Conservation (phyloP, 345 rosid genomes). For the Aquilaria yunnanensis region DNA sequence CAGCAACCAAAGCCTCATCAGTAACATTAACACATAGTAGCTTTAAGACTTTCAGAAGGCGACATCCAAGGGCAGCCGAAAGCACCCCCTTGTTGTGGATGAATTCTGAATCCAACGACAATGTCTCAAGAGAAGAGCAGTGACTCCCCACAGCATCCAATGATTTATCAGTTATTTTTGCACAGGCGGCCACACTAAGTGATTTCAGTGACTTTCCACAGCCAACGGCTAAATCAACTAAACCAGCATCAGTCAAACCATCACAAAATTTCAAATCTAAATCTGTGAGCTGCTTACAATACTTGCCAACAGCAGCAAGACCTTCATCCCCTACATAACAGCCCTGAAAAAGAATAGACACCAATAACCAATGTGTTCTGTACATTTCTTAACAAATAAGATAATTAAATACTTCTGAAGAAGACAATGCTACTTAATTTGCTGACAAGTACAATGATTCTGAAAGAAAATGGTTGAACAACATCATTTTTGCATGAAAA, state of each 20-base stretch:
- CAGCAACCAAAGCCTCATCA: constrained; percentile 61
- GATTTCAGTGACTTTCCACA: constrained; percentile 68
- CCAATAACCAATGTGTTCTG: not conserved
- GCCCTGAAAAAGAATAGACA: constrained; percentile 42
- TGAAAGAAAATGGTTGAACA: constrained; percentile 1
- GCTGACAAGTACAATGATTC: not conserved
- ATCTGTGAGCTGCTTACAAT: constrained; percentile 65
- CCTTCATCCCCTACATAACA: constrained; percentile 89
- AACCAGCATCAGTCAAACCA: constrained; percentile 71
- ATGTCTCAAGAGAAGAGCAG: constrained; percentile 56
- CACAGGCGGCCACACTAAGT: constrained; percentile 82
- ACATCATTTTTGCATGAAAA: not conserved
- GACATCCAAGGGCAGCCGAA: constrained; percentile 74
- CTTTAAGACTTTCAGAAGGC: constrained; percentile 56
- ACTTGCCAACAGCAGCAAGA: constrained; percentile 61
- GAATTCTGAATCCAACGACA: constrained; percentile 78
- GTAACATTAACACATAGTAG: constrained; percentile 73
- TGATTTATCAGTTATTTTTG: constrained; percentile 63
- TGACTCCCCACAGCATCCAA: constrained; percentile 66
- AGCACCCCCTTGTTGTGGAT: constrained; percentile 65
- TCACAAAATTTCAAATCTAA: constrained; percentile 87
- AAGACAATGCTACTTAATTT: constrained; percentile 1
- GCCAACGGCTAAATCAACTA: constrained; percentile 54
- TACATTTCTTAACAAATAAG: not conserved
- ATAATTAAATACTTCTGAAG: not conserved